Percentiles rank a stretch among this genome's conserved stretches.
Conservation (phyloP, 495 filamentous ascomycete species). For the Amphirosellinia nigrospora region DNA sequence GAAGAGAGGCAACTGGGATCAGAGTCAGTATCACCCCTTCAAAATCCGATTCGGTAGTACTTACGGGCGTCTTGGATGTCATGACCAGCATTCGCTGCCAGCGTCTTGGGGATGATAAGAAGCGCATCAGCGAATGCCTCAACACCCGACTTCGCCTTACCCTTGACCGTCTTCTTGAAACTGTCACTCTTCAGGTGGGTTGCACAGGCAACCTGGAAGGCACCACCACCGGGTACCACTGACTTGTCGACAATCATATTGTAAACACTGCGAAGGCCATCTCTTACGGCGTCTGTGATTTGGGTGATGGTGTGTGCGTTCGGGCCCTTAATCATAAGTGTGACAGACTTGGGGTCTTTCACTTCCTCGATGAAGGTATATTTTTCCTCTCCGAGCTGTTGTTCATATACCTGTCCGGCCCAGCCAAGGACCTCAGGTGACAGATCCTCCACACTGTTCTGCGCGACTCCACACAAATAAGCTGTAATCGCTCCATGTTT, state of each 20-base stretch:
- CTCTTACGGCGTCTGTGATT: constrained; percentile 95
- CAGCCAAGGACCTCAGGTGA: constrained; percentile 89
- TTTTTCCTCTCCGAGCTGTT: constrained; percentile 97
- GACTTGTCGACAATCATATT: constrained; percentile 98
- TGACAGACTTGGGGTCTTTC: constrained; percentile 99
- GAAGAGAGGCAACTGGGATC: constrained; percentile 72
- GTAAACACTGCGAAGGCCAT: constrained; percentile 93
- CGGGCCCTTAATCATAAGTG: constrained; percentile 95
- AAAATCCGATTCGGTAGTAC: constrained; percentile 36
- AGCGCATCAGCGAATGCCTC: constrained; percentile 93
- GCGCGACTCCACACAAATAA: constrained; percentile 86
- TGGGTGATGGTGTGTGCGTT: constrained; percentile 96
- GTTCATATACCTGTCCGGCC: constrained; percentile 96
- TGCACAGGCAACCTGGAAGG: constrained; percentile 94
- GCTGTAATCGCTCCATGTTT: constrained; percentile 97
- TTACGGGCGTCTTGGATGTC: constrained; percentile 92
- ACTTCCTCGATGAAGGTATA: constrained; percentile 99
- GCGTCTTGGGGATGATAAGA: constrained; percentile 92
- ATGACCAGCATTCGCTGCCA: constrained; percentile 94
- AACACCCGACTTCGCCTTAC: constrained; percentile 95
- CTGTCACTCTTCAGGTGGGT: constrained; percentile 83
- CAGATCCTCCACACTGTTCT: constrained; percentile 96
- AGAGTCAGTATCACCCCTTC: constrained; percentile 29
- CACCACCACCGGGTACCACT: constrained; percentile 92
- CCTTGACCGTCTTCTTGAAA: constrained; percentile 88